These are phyloP conservation scores for Paragyromitra xinjiangensis DNA, from an alignment of 495 filamentous ascomycete species.

Conservation along the genomic window DNA sequence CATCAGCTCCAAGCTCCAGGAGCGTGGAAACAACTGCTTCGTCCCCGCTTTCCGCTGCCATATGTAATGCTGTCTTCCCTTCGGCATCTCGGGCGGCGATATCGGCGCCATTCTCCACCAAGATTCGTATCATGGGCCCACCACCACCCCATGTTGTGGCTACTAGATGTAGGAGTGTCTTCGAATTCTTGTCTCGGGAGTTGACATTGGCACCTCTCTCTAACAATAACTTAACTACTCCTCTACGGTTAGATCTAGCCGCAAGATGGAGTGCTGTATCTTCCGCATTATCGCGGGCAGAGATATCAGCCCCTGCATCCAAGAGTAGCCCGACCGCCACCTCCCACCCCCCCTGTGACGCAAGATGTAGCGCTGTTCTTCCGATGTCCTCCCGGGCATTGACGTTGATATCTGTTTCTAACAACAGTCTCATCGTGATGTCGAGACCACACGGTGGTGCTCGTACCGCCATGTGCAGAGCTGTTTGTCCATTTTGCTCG, in stretches of 20 bases:
- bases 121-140: neutral
- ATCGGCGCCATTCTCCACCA: constrained; percentile 12
- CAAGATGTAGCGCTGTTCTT: constrained; percentile 17
- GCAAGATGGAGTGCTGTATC: constrained; percentile 10
- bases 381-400: neutral
- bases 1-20: constrained; percentile 5
- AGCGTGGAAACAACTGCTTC: constrained; percentile 5
- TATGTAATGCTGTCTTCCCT: constrained; percentile 28
- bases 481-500: constrained; percentile 18
- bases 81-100: neutral
- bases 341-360: neutral
- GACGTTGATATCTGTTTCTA: constrained; percentile 2
- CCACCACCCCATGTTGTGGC: neutral
- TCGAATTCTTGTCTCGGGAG: constrained; percentile 2
- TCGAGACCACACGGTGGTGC: neutral
- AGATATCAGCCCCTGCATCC: constrained; percentile 36
- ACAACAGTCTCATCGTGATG: neutral
- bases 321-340: neutral
- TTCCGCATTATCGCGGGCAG: neutral
- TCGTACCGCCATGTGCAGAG: constrained; percentile 17
- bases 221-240: neutral
- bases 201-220: constrained; percentile 14
- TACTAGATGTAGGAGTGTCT: constrained; percentile 11
- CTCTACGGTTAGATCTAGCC: constrained; percentile 1
- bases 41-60: constrained; percentile 16